Evolutionary conservation across 495 filamentous ascomycete genomes (phyloP), one percentile per base, ranked within the genome.

Genomic region (Lophium mytilinum): DNA sequence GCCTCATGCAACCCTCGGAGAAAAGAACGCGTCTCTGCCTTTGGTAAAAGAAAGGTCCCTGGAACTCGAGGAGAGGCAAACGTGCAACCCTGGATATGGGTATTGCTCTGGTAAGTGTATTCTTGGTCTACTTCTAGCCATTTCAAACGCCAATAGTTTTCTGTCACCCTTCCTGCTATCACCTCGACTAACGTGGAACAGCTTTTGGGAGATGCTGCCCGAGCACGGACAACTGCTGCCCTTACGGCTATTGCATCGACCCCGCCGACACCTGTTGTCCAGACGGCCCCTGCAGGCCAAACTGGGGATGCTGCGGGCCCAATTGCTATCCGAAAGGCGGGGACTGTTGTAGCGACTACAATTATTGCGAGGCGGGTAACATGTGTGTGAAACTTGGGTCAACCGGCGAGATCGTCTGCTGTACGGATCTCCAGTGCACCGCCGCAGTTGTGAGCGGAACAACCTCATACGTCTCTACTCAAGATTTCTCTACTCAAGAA

Each of bases 191-290:
- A 54, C 51, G 41, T 9, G 4, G 14, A 5, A 7, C 33, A 68
- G 66, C 33, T 37, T 58, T 63, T 50, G 58, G 58, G 48, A 36
- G 34, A 19, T 70, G 68, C 60, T 70, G 68, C 55, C 52, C 66
- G 9, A 47, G 47, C 11, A 53, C 65, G 10, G 36, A 45, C 9
- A 21, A 37, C 9, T 69, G 66, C 59, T 69, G 66, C 51, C 24
- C 41, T 24, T 65, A 60, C 46, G 66, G 67, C 7, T 60, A 62
- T 45, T 61, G 61, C 50, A 62, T 64, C 30, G 34, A 39, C 7
- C 56, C 59, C 15, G 60, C 46, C 12, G 46, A 48, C 3, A 56
- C 53, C 4, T 69, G 67, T 42, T 69, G 65, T 43, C 60, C 64
- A n/a, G 43, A 37, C 11, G 55, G 48, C 1, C 46, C 61, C n/a